Conservation (phyloP, 495 filamentous ascomycete species). For the Penicillium chermesinum region DNA sequence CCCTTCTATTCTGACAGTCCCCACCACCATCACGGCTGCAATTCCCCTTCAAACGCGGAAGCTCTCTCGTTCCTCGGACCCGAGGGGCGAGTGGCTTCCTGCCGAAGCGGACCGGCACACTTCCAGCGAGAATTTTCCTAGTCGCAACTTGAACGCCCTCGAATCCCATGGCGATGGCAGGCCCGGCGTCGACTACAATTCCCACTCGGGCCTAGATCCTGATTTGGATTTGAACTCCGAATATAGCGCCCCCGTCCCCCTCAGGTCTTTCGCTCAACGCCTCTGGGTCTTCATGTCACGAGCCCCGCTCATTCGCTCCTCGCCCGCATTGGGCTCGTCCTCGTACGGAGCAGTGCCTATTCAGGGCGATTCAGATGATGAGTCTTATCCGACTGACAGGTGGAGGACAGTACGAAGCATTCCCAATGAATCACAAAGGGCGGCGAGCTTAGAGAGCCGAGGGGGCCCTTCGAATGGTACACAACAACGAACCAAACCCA, state of each 20-base stretch:
- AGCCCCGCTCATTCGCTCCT: slow-evolving; percentile 52
- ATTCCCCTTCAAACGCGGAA: slow-evolving; percentile 26
- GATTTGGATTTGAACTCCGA: slow-evolving; percentile 5
- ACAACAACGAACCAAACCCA: slow-evolving; percentile 3
- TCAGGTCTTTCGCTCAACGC: slow-evolving; percentile 16
- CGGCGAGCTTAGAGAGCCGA: slow-evolving; percentile 14
- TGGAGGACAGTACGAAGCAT: background rate
- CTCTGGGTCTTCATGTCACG: slow-evolving; percentile 46
- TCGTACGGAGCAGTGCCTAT: slow-evolving; percentile 53
- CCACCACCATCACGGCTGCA: slow-evolving; percentile 11
- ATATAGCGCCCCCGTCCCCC: slow-evolving; percentile 8
- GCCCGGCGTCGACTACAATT: slow-evolving; percentile 12
- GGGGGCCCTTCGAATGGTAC: slow-evolving; percentile 15
- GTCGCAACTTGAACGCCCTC: background rate
- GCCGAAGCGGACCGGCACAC: slow-evolving; percentile 12
- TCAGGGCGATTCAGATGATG: slow-evolving; percentile 9
- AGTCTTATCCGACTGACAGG: background rate
- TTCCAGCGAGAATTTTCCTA: background rate
- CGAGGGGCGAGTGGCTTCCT: slow-evolving; percentile 23
- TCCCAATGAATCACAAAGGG: background rate
- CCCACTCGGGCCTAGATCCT: slow-evolving; percentile 7
- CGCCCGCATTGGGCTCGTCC: slow-evolving; percentile 51
- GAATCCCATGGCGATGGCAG: background rate
- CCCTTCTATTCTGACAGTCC: background rate
- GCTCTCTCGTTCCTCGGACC: slow-evolving; percentile 21